Evolutionary conservation across 257 asterid species (phyloP).

Genomic region (Plectranthus barbatus): DNA sequence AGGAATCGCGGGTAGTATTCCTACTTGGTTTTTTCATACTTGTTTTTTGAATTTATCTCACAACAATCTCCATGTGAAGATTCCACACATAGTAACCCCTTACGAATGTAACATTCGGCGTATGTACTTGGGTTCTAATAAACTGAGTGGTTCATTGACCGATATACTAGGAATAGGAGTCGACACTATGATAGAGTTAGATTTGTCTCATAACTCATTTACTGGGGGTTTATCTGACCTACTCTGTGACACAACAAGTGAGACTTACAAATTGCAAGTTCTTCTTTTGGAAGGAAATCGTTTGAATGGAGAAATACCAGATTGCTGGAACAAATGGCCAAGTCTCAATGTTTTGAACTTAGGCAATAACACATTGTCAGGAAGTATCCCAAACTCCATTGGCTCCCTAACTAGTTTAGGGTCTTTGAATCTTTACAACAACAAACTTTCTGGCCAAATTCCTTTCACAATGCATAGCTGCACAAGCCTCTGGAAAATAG

Average conservation of each 20-base stretch:
- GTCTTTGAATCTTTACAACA: not conserved
- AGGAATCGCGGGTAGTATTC: not conserved
- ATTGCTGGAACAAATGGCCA: too few species aligned
- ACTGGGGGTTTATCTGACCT: not conserved
- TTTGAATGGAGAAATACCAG: not conserved
- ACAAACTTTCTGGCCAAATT: not conserved
- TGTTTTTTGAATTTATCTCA: not conserved
- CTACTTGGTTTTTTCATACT: not conserved
- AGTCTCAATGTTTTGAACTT: too few species aligned
- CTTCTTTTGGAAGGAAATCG: not conserved
- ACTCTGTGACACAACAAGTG: not conserved
- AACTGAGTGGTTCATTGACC: not conserved
- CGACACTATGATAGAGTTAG: not conserved
- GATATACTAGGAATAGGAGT: not conserved
- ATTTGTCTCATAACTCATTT: not conserved
- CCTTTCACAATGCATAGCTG: not conserved
- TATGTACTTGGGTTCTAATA: not conserved
- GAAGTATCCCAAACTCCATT: not conserved
- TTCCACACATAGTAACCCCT: not conserved
- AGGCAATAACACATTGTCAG: not conserved
- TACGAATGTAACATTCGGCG: too few species aligned
- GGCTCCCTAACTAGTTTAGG: not conserved
- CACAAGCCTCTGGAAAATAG: not conserved
- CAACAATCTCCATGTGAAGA: not conserved
- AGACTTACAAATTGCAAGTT: not conserved